Evolutionary conservation across 306 rosid species (phyloP).

Genomic region (Prunus persica): DNA sequence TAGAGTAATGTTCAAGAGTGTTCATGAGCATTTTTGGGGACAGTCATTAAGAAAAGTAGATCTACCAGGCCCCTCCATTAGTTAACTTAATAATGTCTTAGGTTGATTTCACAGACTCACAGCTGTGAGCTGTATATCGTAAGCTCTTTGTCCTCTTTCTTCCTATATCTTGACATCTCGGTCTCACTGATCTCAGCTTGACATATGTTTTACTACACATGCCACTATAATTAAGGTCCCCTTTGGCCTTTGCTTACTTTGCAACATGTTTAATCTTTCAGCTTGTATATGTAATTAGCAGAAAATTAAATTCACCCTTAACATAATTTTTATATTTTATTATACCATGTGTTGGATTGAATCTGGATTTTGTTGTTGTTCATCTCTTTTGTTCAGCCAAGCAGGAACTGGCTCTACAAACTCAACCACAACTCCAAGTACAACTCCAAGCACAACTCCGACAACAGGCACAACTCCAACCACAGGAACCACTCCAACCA

Average conservation of each 20-base stretch:
- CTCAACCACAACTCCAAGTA: constrained; percentile 23
- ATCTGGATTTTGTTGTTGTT: constrained; percentile 19
- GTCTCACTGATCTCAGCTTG: background rate
- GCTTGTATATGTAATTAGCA: too few relatives aligned
- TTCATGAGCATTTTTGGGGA: background rate
- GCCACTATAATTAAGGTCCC: too few relatives aligned
- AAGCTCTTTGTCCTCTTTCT: background rate
- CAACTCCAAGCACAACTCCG: constrained; percentile 21
- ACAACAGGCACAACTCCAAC: constrained; percentile 8
- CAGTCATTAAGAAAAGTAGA: constrained; percentile 16
- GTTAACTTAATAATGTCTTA: background rate
- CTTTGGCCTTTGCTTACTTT: too few relatives aligned
- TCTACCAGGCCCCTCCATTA: background rate
- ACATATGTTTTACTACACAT: too few relatives aligned
- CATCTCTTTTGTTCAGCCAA: constrained; percentile 45
- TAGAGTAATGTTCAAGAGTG: background rate
- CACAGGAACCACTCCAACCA: background rate
- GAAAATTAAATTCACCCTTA: background rate
- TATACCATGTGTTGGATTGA: background rate
- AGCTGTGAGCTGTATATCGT: constrained; percentile 24
- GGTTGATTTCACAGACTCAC: background rate
- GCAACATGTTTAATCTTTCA: background rate
- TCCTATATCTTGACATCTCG: background rate
- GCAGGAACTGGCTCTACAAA: constrained; percentile 47
- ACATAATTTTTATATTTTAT: too few relatives aligned